Percentiles rank a stretch among this genome's conserved stretches.
Conservation (phyloP, 805 yeast species). For the Candida ortonii region DNA sequence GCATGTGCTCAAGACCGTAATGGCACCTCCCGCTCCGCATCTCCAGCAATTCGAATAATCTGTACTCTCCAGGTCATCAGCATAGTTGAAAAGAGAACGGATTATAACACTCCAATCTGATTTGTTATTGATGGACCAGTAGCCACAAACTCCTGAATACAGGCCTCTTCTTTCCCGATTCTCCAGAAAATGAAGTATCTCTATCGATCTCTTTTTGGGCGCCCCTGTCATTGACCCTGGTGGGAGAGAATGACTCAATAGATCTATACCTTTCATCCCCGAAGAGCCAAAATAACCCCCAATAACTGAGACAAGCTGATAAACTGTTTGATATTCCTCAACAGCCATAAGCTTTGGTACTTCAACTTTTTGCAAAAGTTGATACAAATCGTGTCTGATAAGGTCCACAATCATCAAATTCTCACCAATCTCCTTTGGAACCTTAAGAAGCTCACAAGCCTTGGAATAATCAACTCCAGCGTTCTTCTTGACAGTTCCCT, state of each 20-base stretch:
- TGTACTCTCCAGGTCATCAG: slow-evolving; percentile 37
- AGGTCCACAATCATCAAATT: slow-evolving; percentile 95
- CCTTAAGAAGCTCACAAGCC: slow-evolving; percentile 64
- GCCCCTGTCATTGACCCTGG: slow-evolving; percentile 99
- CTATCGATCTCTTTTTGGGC: slow-evolving; percentile 90
- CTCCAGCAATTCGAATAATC: slow-evolving; percentile 52
- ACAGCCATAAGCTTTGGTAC: slow-evolving; percentile 84
- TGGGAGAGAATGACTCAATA: slow-evolving; percentile 76
- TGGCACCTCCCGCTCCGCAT: slow-evolving; percentile 98
- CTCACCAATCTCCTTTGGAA: slow-evolving; percentile 94
- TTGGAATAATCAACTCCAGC: slow-evolving; percentile 48
- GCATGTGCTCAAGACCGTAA: slow-evolving; percentile 81
- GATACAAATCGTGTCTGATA: slow-evolving; percentile 85
- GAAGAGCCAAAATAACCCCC: slow-evolving; percentile 50
- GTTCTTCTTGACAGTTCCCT: slow-evolving; percentile 85
- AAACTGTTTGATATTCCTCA: slow-evolving; percentile 90
- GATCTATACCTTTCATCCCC: slow-evolving; percentile 66
- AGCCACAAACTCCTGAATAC: slow-evolving; percentile 94
- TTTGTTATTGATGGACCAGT: slow-evolving; percentile 83
- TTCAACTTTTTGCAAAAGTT: slow-evolving; percentile 58
- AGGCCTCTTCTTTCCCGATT: slow-evolving; percentile 65
- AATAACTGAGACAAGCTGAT: slow-evolving; percentile 87
- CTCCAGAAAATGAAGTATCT: slow-evolving; percentile 65
- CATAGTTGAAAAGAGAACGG: slow-evolving; percentile 72
- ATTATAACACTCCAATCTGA: slow-evolving; percentile 97